Evolutionary conservation across 495 filamentous ascomycete species (phyloP).

Genomic region (Tuber borchii): DNA sequence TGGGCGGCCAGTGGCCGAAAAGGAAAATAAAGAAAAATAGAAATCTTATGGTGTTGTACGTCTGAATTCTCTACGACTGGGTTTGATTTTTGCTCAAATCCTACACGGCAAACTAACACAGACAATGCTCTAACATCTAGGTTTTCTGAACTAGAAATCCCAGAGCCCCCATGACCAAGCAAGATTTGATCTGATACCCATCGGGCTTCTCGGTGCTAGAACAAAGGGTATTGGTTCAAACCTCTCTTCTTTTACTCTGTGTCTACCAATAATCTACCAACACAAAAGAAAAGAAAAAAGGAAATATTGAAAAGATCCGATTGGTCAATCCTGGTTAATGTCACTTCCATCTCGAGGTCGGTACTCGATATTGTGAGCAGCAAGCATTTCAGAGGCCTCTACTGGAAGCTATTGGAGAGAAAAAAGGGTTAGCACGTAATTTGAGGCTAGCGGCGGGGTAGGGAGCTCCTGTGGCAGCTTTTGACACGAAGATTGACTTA

Average conservation of each 20-base stretch:
- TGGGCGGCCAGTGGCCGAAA: background rate
- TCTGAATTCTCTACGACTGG: background rate
- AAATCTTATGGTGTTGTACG: background rate
- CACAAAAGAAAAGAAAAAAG: background rate
- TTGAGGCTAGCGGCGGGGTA: background rate
- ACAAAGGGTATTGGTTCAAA: conserved; percentile 4
- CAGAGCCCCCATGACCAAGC: conserved; percentile 1
- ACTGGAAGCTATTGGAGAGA: conserved; percentile 47
- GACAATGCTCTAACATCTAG: background rate
- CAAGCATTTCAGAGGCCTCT: conserved; percentile 36
- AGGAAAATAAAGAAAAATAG: background rate
- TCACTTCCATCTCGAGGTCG: conserved; percentile 41
- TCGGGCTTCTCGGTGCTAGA: conserved; percentile 7
- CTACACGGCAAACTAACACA: background rate
- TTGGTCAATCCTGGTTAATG: conserved; percentile 25
- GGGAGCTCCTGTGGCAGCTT: background rate
- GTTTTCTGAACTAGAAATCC: background rate
- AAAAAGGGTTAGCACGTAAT: conserved; percentile 7
- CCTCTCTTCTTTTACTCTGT: background rate
- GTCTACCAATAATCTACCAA: no score
- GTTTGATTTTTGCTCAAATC: background rate
- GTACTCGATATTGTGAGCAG: conserved; percentile 35
- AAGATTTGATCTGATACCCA: conserved; percentile 22
- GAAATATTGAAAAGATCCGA: conserved; percentile 8
- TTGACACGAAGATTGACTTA: conserved; percentile 41